Evolutionary conservation across 2,329 filamentous ascomycete species (phyloP), one percentile per base, ranked within the genome.

Genomic region (Alternaria sp.): DNA sequence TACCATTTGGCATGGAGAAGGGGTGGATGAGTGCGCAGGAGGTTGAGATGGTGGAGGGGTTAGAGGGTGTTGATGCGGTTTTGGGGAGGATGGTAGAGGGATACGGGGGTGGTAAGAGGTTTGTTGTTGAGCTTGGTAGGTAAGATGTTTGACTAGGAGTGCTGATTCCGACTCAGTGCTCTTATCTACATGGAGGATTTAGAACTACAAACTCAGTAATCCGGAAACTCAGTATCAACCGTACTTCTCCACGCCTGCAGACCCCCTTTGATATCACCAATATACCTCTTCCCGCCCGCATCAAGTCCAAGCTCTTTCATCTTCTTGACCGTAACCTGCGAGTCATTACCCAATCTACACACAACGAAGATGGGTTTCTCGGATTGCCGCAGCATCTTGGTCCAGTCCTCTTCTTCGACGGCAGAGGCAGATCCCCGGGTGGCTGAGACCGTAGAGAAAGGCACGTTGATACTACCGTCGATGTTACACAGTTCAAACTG

Each of bases 401-500:
- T 70, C 79, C 79, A 81, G 5, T 65, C 46, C 9, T 68, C 57
- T 40, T 74, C 68, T 21, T 66, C 69, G 1, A 40, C 57, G 13
- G 23, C 58, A 2, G 50, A 17, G n/a, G 9, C 47, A 11, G 59
- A 30, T 8, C 23, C 32, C 56, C 44, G 70, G 49, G 43, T 84
- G 6, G 66, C 62, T 7, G 71, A 82, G 15, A 88, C 80, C 1
- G 79, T 83, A 12, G 88, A 91, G 72, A 90, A 91, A 0, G 88
- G 91, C 1, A 93, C 78, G 69, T 93, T 97, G 54, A 96, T 81
- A 25, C 92, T 93, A 0, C 91, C 91, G 0, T 89, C 83, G 8
- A 99, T 84, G 64, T 86, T 89, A 67, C 91, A 93, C 47, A 98
- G 89, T 15, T 91, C 90, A 69, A 92, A 97, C 64, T 97, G 93